Evolutionary conservation across 768 basidiomycete species (phyloP).

Genomic region (Lenzites betulinus): DNA sequence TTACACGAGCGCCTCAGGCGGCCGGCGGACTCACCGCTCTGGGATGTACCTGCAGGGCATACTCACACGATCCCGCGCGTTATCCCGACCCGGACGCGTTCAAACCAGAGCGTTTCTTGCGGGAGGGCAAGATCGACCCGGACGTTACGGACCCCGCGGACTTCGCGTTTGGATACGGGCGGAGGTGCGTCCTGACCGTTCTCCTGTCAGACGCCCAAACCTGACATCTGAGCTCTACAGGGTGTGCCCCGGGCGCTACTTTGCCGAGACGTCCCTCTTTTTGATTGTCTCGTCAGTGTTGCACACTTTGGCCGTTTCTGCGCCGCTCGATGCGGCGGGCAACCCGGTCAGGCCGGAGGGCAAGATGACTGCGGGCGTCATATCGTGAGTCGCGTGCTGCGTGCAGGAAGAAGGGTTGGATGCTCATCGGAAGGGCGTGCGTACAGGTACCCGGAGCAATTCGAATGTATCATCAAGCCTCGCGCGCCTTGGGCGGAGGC

Average conservation of each 20-base stretch:
- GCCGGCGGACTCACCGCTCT: neutral
- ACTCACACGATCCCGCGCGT: conserved; percentile 37
- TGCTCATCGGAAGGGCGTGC: neutral
- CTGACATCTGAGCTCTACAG: conserved; percentile 3
- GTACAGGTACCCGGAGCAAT: conserved; percentile 28
- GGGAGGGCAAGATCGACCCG: conserved; percentile 3
- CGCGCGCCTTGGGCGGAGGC: conserved; percentile 18
- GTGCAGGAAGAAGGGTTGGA: neutral
- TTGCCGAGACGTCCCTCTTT: conserved; percentile 24
- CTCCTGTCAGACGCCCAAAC: neutral
- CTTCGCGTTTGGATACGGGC: neutral
- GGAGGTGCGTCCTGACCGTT: neutral
- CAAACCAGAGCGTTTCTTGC: conserved; percentile 39
- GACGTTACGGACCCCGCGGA: conserved; percentile 15
- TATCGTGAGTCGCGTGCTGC: conserved; percentile 8
- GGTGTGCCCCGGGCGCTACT: conserved; percentile 29
- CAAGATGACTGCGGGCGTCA: conserved; percentile 7
- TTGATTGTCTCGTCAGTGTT: conserved; percentile 14
- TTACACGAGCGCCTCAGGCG: neutral
- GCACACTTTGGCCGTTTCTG: conserved; percentile 7
- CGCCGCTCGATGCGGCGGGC: conserved; percentile 4
- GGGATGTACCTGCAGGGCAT: conserved; percentile 32
- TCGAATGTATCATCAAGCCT: conserved; percentile 27
- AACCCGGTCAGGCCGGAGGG: neutral
- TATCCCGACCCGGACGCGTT: conserved; percentile 39